Conservation (phyloP, 1,284 basidiomycete genomes). For the Ustilago trichophora region DNA sequence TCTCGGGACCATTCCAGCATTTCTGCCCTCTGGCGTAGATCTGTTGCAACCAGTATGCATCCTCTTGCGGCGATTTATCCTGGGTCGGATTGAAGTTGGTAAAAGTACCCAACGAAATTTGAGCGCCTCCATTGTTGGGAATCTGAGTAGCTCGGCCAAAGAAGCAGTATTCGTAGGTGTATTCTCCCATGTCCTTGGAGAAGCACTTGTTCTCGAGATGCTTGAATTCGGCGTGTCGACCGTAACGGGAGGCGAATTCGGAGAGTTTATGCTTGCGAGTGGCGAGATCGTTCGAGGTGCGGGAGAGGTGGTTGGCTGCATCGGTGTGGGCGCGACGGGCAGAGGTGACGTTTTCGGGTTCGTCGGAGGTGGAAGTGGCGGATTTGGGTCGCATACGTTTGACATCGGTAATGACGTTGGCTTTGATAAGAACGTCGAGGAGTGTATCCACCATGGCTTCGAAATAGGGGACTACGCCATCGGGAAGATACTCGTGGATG, state of each 20-base stretch:
- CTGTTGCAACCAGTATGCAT: constrained; percentile 82
- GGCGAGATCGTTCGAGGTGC: constrained; percentile 70
- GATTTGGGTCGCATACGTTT: constrained; percentile 40
- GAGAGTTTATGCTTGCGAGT: constrained; percentile 71
- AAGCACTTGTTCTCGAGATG: constrained; percentile 86
- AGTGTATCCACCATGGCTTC: constrained; percentile 76
- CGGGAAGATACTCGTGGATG: constrained; percentile 85
- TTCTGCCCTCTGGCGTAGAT: constrained; percentile 79
- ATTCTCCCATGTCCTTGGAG: constrained; percentile 86
- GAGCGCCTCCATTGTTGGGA: constrained; percentile 80
- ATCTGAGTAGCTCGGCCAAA: constrained; percentile 89
- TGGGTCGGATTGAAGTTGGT: constrained; percentile 74
- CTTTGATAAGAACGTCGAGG: constrained; percentile 74
- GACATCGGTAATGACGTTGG: constrained; percentile 73
- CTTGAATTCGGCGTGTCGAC: constrained; percentile 90
- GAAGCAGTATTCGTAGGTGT: constrained; percentile 95
- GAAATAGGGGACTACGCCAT: constrained; percentile 79
- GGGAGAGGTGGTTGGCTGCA: constrained; percentile 53
- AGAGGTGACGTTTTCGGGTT: constrained; percentile 59
- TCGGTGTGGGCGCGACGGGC: constrained; percentile 71
- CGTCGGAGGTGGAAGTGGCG: constrained; percentile 1
- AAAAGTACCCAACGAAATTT: constrained; percentile 77
- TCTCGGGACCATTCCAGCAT: constrained; percentile 97
- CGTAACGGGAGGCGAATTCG: constrained; percentile 76
- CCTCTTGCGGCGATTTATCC: constrained; percentile 74